Evolutionary conservation across 257 asterid genomes (phyloP).

Genomic region (Anisodus tanguticus): DNA sequence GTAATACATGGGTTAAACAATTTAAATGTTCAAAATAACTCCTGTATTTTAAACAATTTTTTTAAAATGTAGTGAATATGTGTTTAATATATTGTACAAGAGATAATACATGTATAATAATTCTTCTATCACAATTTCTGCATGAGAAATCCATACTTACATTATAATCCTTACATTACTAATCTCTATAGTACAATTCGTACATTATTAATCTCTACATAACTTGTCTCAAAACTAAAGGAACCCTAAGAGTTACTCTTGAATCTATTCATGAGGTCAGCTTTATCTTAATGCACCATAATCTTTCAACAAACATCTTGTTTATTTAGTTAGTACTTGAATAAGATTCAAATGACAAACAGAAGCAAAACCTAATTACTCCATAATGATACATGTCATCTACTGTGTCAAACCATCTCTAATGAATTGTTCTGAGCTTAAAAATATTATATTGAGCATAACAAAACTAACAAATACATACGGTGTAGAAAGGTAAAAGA

Average conservation of each 20-base stretch:
- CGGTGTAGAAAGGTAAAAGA: too few species aligned
- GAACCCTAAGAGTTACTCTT: not conserved
- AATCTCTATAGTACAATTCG: not conserved
- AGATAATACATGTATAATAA: too few species aligned
- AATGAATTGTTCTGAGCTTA: not conserved
- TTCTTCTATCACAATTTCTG: too few species aligned
- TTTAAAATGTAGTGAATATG: not conserved
- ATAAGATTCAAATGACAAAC: not conserved
- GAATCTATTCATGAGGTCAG: not conserved
- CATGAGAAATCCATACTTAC: not conserved
- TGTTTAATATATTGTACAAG: not conserved
- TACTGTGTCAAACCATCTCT: not conserved
- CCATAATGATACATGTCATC: not conserved
- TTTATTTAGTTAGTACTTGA: not conserved
- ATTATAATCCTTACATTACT: not conserved
- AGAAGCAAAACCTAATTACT: not conserved
- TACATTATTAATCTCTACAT: not conserved
- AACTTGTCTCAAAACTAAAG: not conserved
- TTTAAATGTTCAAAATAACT: too few species aligned
- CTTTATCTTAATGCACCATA: not conserved
- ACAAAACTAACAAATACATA: not conserved
- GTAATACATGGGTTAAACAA: too few species aligned
- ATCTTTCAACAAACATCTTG: conserved; percentile 7
- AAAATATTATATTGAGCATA: not conserved
- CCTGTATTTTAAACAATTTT: too few species aligned